Base-by-base conservation (phyloP, 2,329 filamentous ascomycete species). In the Neopestalotiopsis rosae region DNA sequence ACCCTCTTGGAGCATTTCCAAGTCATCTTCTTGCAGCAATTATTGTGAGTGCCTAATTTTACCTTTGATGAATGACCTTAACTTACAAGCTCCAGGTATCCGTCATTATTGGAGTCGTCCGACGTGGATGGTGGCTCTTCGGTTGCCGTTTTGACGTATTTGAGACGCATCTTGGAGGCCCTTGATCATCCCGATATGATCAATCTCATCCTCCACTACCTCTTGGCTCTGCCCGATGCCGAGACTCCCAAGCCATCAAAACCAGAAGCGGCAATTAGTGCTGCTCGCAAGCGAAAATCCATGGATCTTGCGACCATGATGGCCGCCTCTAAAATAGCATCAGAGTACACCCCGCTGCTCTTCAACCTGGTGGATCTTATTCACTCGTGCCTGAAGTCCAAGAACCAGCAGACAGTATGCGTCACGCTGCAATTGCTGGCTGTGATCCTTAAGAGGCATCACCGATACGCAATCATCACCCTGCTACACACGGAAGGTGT, bases 51-150 rank as follows among this genome's bases (percentile, higher is more conserved):
- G 45, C 45, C 34, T 9, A 3, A 5, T 4, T 24, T 20, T 32
- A 2, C 13, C 20, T 52, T 1, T 42, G 63, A 62, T 57, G 14
- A 20, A 10, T 28, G 17, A 12, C 34, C 20, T 14, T 62, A 65
- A 34, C 71, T 73, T 45, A 76, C 69, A 57, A 10, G 40, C 49
- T 24, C 2, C 72, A 96, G 94, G 82, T 97, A 99, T 78, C 96
- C 96, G 1, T 99, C 97, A 1, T 85, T 99, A 40, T 87, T 99
- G 14, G 95, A 99, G 80, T 99, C 96, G 10, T 98, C 96, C 1
- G 96, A 99, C 82, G 93, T 97, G 52, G 95, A 98, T 80, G 96
- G 95, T 72, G 96, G 96, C 67, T 99, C 96, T 6, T 97, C 96
- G 0, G 94, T 98, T 28, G 96, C 96, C 3, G 96, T 99, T 13